Evolutionary conservation across 495 filamentous ascomycete genomes (phyloP).

Genomic region (Pseudoneurospora amorphoporcata): DNA sequence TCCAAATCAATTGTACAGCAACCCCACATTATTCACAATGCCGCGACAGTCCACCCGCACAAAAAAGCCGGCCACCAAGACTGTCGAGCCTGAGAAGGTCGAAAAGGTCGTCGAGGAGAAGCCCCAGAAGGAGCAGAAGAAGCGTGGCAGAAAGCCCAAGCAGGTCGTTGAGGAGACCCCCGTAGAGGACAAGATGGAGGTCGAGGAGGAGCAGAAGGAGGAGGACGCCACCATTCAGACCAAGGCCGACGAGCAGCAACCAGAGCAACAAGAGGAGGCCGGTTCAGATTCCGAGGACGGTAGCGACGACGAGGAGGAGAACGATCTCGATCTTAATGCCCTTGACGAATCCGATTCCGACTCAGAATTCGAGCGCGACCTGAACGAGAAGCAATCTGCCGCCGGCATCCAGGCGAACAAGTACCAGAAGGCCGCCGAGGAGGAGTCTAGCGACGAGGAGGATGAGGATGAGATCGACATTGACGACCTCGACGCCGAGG

Average conservation of each 20-base stretch:
- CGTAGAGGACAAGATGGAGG: constrained; percentile 14
- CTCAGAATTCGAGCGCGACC: constrained; percentile 21
- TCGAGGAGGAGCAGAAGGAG: constrained; percentile 9
- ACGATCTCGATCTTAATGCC: constrained; percentile 19
- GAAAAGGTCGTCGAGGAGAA: constrained; percentile 40
- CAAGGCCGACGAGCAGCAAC: constrained; percentile 31
- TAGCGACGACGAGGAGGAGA: constrained; percentile 26
- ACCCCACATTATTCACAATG: neutral
- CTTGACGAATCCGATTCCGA: constrained; percentile 30
- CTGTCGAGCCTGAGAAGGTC: constrained; percentile 2
- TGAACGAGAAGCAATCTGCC: constrained; percentile 42
- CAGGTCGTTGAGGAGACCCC: constrained; percentile 13
- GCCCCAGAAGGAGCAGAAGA: constrained; percentile 51
- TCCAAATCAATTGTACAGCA: constrained; percentile 6
- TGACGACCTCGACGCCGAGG: constrained; percentile 50
- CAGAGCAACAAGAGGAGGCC: constrained; percentile 13
- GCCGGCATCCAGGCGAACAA: constrained; percentile 60
- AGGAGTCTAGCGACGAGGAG: constrained; percentile 46
- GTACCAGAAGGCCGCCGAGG: constrained; percentile 61
- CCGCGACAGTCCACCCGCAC: constrained; percentile 7
- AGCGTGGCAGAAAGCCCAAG: constrained; percentile 39
- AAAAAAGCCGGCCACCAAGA: constrained; percentile 19
- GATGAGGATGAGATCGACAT: constrained; percentile 81
- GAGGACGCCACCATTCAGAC: constrained; percentile 13
- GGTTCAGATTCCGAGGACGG: constrained; percentile 26